Conservation (phyloP, 2,329 filamentous ascomycete species). For the Diaporthe eres region DNA sequence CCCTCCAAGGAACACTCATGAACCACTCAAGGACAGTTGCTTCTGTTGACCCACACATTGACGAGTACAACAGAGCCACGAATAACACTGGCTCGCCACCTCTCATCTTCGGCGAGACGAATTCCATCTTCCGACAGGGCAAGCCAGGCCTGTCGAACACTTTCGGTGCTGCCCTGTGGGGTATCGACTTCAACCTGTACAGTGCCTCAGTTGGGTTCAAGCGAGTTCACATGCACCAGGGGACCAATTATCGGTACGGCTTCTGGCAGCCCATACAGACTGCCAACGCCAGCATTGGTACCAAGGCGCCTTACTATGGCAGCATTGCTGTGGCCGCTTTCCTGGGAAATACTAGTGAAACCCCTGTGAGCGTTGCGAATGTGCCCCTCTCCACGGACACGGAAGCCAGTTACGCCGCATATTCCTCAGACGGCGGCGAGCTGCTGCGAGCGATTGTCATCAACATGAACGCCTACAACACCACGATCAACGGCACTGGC, state of each 20-base stretch:
- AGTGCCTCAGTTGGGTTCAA: constrained; percentile 68
- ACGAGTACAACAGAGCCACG: constrained; percentile 60
- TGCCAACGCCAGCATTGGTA: constrained; percentile 63
- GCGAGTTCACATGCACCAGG: constrained; percentile 75
- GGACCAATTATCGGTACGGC: constrained; percentile 73
- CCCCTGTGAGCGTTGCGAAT: constrained; percentile 61
- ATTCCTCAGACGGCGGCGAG: constrained; percentile 52
- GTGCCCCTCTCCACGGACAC: constrained; percentile 57
- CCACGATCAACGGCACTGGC: constrained; percentile 60
- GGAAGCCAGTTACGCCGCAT: constrained; percentile 70
- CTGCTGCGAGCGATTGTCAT: constrained; percentile 67
- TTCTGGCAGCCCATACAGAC: constrained; percentile 73
- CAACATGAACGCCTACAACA: constrained; percentile 73
- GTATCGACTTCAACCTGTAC: constrained; percentile 73
- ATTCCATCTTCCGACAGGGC: constrained; percentile 74
- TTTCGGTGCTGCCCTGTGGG: constrained; percentile 77
- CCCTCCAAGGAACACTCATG: constrained; percentile 73
- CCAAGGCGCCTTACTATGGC: constrained; percentile 76
- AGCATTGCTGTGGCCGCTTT: constrained; percentile 71
- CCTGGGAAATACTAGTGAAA: constrained; percentile 58
- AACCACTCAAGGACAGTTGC: constrained; percentile 70
- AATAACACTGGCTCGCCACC: constrained; percentile 54
- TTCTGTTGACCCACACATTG: constrained; percentile 63
- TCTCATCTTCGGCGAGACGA: constrained; percentile 72
- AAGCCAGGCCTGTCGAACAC: constrained; percentile 73